A percentile compares a stretch with the other conserved stretches of the same genome.
These are phyloP conservation scores for Ganoderma resinaceum DNA, from an alignment of 1,284 basidiomycete species.

Conservation along the genomic window DNA sequence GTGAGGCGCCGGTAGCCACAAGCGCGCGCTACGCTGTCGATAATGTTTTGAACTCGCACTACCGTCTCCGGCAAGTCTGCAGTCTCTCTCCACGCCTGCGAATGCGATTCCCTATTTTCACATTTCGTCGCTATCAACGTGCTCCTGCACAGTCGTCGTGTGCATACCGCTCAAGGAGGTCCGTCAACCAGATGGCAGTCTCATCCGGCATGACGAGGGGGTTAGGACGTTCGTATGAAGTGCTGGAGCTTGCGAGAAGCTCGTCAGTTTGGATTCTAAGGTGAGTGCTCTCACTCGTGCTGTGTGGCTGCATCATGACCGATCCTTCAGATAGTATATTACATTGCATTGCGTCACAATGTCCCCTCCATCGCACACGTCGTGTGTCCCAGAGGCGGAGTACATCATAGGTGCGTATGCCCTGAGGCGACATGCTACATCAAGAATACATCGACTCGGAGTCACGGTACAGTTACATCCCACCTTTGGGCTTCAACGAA, in stretches of 20 bases:
- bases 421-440: no score
- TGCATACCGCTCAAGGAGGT: conserved; percentile 88
- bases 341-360: conserved; percentile 17
- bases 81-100: no score
- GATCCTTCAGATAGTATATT: conserved; percentile 23
- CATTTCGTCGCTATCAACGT: no score
- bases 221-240: conserved; percentile 87
- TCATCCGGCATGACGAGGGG: conserved; percentile 97
- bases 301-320: background rate
- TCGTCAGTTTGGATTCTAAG: conserved; percentile 92
- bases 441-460: background rate
- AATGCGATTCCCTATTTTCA: no score
- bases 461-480: background rate
- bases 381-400: background rate
- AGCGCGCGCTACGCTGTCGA: no score
- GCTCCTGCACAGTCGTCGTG: conserved; percentile 93
- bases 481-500: background rate
- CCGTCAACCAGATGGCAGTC: conserved; percentile 85
- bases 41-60: no score
- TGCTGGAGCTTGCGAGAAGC: conserved; percentile 98
- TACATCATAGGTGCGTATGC: background rate
- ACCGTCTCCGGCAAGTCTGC: conserved; percentile 45
- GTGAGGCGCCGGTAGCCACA: no score
- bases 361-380: background rate
- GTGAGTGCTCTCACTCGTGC: conserved; percentile 49